Conservation (phyloP, 768 basidiomycete species). For the Lentinula sp. region DNA sequence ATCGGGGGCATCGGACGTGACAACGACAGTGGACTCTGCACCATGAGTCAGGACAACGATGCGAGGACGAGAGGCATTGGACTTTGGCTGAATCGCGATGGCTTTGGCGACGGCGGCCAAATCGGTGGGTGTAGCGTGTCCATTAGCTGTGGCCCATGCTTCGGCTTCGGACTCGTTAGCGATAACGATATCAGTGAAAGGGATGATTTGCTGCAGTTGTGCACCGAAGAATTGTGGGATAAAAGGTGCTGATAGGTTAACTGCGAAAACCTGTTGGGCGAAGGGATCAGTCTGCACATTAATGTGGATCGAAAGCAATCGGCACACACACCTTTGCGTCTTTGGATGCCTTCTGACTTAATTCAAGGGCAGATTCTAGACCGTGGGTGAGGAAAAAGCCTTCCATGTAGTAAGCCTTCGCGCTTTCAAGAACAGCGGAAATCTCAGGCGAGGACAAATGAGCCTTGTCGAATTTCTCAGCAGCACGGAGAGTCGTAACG, state of each 20-base stretch:
- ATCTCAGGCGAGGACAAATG: slow-evolving; percentile 76
- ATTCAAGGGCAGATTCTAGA: slow-evolving; percentile 55
- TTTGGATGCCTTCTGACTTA: slow-evolving; percentile 73
- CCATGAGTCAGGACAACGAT: slow-evolving; percentile 92
- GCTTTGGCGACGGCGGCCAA: slow-evolving; percentile 62
- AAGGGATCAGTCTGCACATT: neutral
- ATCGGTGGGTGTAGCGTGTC: slow-evolving; percentile 60
- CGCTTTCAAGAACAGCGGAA: slow-evolving; percentile 69
- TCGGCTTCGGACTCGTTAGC: slow-evolving; percentile 97
- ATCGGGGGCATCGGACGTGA: slow-evolving; percentile 51
- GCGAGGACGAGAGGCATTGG: slow-evolving; percentile 70
- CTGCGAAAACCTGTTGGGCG: slow-evolving; percentile 61
- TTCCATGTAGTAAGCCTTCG: slow-evolving; percentile 89
- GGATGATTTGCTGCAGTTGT: slow-evolving; percentile 77
- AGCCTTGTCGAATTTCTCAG: slow-evolving; percentile 81
- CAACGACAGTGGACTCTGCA: slow-evolving; percentile 69
- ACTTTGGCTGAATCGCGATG: slow-evolving; percentile 73
- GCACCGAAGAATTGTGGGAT: slow-evolving; percentile 88
- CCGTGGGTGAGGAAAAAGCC: slow-evolving; percentile 99
- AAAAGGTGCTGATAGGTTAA: slow-evolving; percentile 98
- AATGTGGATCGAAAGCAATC: neutral
- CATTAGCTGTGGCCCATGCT: slow-evolving; percentile 72
- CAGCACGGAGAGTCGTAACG: slow-evolving; percentile 84
- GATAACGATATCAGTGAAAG: slow-evolving; percentile 85
- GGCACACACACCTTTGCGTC: slow-evolving; percentile 53